Base-by-base conservation (phyloP, 1,284 basidiomycete species). In the Pisolithus thermaeus region DNA sequence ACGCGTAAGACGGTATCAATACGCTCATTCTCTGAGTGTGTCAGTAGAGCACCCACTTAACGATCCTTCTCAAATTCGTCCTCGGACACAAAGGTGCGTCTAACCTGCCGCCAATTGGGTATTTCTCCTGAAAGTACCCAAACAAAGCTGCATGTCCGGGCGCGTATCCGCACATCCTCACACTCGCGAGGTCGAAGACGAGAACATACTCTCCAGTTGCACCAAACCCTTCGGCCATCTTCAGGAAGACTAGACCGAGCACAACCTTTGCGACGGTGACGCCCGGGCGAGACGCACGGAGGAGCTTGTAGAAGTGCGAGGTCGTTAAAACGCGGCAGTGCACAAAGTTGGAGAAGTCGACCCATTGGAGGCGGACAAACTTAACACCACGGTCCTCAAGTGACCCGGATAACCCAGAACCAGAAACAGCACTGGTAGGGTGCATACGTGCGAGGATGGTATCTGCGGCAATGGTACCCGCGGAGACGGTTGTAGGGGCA, bases 101-200 rank as follows among this genome's bases (percentile, higher is more conserved):
- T 27, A 78, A 53, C 9, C 60, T 56, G 8, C 59, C 61, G 16
- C 61, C 64, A 23, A 69, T 55, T 0, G 76, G 71, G 1, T 56
- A 57, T 56, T 83, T 83, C 58, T 84, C 75, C 61, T 85, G 71
- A 61, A 85, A 83, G 72, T 74, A 82, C 2, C 84, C 84, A 66
- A 84, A 71, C 20, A 87, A 68, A 50, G 67, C 76, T 2, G 76
- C 81, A 55, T 85, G 81, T 0, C 77, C 76, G 0, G 76, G 74
- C 1, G 80, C 77, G 50, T 82, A 85, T 12, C 73, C 67, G 48
- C 78, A 79, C 1, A 71, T 47, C 43, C 79, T n/a, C n/a, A n/a
- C n/a, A n/a, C n/a, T n/a, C n/a, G n/a, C n/a, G n/a, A n/a, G n/a
- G n/a, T n/a, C n/a, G 73, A 47, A 82, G 2, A 74, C 75, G 53